Percentiles rank a stretch among this genome's conserved stretches.
Evolutionary conservation across 768 basidiomycete genomes (phyloP).

Genomic region (Coprinopsis sp.): DNA sequence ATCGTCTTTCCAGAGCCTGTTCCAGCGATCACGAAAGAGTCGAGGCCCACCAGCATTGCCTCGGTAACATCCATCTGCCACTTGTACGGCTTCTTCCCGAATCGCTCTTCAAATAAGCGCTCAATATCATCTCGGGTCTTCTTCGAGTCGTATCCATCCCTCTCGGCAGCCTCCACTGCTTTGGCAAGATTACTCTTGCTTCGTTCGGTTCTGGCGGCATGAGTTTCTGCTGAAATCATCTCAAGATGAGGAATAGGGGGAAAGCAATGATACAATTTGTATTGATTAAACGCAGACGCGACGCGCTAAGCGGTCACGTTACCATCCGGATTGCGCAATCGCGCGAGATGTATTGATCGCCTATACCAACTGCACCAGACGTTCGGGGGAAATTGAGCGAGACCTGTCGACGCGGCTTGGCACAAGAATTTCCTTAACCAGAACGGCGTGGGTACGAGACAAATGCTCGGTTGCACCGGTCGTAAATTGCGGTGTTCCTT

Average conservation of each 20-base stretch:
- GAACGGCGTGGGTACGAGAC: neutral
- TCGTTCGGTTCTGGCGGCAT: neutral
- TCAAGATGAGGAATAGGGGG: neutral
- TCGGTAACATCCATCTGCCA: conserved; percentile 35
- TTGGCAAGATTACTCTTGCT: neutral
- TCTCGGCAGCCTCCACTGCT: neutral
- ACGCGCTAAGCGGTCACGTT: neutral
- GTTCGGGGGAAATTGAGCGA: neutral
- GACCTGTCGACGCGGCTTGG: neutral
- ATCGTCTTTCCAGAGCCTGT: conserved; percentile 32
- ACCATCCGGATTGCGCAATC: neutral
- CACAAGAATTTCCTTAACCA: neutral
- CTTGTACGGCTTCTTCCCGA: conserved; percentile 13
- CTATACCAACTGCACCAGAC: neutral
- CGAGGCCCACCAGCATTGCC: conserved; percentile 26
- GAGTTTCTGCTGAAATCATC: neutral
- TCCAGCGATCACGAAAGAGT: conserved; percentile 28
- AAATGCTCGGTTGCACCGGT: no score
- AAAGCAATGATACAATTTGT: neutral
- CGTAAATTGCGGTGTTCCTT: no score
- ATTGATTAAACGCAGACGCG: neutral
- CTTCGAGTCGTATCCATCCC: conserved; percentile 1
- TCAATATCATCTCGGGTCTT: neutral
- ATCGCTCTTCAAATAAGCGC: neutral
- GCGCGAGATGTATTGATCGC: neutral